phyloP scores from a whole-genome alignment of 495 filamentous ascomycete species.

The Lophiotrema nucula region DNA sequence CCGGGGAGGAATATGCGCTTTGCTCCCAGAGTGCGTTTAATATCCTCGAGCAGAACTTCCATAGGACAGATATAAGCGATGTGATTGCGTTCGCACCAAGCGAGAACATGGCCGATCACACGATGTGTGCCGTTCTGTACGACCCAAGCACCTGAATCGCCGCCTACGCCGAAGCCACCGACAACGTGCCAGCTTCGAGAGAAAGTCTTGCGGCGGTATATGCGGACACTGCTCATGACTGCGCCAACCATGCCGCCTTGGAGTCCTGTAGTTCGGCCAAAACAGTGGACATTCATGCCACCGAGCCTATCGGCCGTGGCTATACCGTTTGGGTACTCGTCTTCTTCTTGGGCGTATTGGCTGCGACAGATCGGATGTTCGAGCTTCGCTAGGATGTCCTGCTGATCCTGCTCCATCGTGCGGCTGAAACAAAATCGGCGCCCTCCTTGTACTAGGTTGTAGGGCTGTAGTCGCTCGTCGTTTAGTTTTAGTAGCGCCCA shows the following conservation, averaged over 20 bases:
- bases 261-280: constrained; percentile 85
- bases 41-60: constrained; percentile 85
- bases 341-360: constrained; percentile 33
- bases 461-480: constrained; percentile 64
- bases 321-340: constrained; percentile 43
- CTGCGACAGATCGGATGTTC: constrained; percentile 29
- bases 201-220: constrained; percentile 76
- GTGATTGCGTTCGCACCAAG: constrained; percentile 72
- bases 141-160: constrained; percentile 92
- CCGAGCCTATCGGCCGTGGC: constrained; percentile 52
- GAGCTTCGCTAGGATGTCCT: constrained; percentile 25
- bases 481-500: constrained; percentile 89
- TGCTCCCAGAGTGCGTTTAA: constrained; percentile 69
- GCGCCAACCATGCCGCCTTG: constrained; percentile 72
- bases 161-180: constrained; percentile 74
- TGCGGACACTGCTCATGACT: constrained; percentile 75
- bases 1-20: constrained; percentile 54
- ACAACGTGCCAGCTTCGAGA: constrained; percentile 78
- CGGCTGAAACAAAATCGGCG: constrained; percentile 31
- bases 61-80: constrained; percentile 91
- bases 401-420: constrained; percentile 23
- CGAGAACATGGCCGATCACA: constrained; percentile 86
- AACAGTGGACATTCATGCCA: constrained; percentile 77
- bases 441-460: constrained; percentile 62
- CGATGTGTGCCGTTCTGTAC: constrained; percentile 76